Percentiles rank a stretch among this genome's conserved stretches.
phyloP scores from a whole-genome alignment of 2,329 filamentous ascomycete species.

The Trichothecium sympodiale region DNA sequence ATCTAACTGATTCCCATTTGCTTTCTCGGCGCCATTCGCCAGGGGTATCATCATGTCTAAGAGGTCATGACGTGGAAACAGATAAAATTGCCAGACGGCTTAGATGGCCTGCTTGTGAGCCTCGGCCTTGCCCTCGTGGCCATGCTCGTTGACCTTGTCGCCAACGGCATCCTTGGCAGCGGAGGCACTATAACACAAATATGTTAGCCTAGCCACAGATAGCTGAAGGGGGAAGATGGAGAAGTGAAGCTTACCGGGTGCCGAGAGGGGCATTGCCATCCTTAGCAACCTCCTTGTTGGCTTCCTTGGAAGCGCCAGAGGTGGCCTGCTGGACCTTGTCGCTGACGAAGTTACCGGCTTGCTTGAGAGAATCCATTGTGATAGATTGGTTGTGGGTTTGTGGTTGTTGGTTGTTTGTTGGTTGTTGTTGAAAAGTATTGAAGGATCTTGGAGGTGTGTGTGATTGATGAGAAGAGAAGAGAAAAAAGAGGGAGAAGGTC shows the following conservation, averaged over 20 bases:
- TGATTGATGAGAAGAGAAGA: conserved; percentile 15
- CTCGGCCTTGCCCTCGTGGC: conserved; percentile 27
- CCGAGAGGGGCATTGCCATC: conserved; percentile 38
- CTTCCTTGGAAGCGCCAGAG: conserved; percentile 51
- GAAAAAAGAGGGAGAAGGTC: not conserved
- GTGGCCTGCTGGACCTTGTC: conserved; percentile 49
- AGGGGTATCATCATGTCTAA: not conserved
- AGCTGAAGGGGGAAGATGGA: not conserved
- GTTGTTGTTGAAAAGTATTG: conserved; percentile 1
- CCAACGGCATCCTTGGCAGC: conserved; percentile 37
- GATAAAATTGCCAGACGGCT: conserved; percentile 3
- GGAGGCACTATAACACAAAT: conserved; percentile 21
- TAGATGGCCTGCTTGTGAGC: conserved; percentile 31
- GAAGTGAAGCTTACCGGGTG: conserved; percentile 35
- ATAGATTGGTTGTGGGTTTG: conserved; percentile 11
- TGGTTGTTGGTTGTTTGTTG: conserved; percentile 12
- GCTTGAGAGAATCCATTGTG: conserved; percentile 44
- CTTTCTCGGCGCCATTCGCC: not conserved
- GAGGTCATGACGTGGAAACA: not conserved
- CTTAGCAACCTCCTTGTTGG: conserved; percentile 60
- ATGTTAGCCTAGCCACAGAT: conserved; percentile 2
- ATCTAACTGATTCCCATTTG: not conserved
- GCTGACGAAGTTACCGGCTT: conserved; percentile 55
- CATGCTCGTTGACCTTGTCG: conserved; percentile 33
- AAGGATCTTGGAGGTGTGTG: conserved; percentile 1